Conservation (phyloP, 2,329 filamentous ascomycete genomes). For the Colletotrichum sp. region DNA sequence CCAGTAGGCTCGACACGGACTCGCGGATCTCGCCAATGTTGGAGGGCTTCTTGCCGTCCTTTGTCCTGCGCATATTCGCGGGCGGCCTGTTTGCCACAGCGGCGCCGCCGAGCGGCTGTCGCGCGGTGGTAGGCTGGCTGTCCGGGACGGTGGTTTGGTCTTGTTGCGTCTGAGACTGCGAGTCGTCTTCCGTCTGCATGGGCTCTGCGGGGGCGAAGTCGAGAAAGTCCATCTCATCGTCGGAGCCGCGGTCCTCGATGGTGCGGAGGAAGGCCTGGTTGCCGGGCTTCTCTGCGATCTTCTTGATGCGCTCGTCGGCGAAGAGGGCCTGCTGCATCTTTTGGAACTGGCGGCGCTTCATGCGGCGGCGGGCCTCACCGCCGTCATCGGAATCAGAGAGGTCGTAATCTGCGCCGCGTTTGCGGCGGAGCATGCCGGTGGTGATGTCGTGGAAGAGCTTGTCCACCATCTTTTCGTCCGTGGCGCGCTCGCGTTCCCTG, state of each 20-base stretch:
- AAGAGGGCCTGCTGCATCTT: constrained; percentile 91
- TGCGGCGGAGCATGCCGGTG: constrained; percentile 84
- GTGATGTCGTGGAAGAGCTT: constrained; percentile 94
- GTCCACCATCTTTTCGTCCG: constrained; percentile 86
- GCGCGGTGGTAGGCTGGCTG: constrained; percentile 49
- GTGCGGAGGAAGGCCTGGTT: constrained; percentile 89
- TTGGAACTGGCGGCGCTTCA: constrained; percentile 87
- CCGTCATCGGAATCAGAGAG: constrained; percentile 92
- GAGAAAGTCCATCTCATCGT: constrained; percentile 80
- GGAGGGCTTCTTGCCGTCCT: constrained; percentile 69
- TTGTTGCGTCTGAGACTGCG: constrained; percentile 33
- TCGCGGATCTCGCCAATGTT: constrained; percentile 83
- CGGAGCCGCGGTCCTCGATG: constrained; percentile 81
- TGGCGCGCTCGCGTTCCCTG: constrained; percentile 78
- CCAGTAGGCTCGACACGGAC: constrained; percentile 82
- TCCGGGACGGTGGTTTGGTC: constrained; percentile 49
- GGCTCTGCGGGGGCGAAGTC: constrained; percentile 44
- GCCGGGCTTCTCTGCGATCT: constrained; percentile 87
- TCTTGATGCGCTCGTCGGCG: constrained; percentile 86
- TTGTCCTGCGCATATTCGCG: constrained; percentile 67
- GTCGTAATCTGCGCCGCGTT: constrained; percentile 81
- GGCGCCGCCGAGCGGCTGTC: constrained; percentile 37
- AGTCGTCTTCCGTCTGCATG: constrained; percentile 35
- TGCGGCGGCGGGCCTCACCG: constrained; percentile 75
- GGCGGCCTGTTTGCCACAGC: constrained; percentile 55